phyloP scores from a whole-genome alignment of 805 yeast genomes.

The Suhomyces sp. region DNA sequence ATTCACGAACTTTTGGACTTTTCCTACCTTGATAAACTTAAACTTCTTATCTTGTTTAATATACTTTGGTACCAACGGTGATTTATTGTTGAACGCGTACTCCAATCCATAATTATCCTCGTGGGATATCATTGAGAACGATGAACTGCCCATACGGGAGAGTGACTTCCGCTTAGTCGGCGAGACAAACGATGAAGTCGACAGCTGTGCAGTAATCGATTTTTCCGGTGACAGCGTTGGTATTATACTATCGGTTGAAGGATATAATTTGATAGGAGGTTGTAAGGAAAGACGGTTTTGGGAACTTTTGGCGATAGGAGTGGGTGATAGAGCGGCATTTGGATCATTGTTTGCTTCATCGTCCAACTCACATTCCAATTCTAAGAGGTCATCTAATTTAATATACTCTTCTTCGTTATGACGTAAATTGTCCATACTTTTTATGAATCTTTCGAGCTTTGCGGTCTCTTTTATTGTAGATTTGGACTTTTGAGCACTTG shows the following conservation, averaged over 20 bases:
- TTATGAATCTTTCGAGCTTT: conserved; percentile 18
- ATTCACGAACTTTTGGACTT: conserved; percentile 45
- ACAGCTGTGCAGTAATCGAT: conserved; percentile 9
- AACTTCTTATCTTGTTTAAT: conserved; percentile 43
- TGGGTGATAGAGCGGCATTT: neutral
- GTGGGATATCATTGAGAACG: conserved; percentile 24
- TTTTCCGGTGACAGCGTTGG: conserved; percentile 6
- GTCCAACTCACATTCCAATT: conserved; percentile 10
- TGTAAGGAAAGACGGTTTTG: neutral
- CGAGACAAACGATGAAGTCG: conserved; percentile 15
- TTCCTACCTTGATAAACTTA: conserved; percentile 45
- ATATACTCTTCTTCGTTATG: conserved; percentile 25
- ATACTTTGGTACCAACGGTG: conserved; percentile 32
- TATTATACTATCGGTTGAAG: neutral
- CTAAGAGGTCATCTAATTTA: conserved; percentile 10
- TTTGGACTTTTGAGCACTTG: conserved; percentile 3
- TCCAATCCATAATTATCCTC: conserved; percentile 30
- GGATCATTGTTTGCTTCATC: neutral
- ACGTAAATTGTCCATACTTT: conserved; percentile 25
- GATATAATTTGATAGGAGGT: neutral
- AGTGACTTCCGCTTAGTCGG: conserved; percentile 15
- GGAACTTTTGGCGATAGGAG: neutral
- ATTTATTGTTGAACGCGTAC: conserved; percentile 29
- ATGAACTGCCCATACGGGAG: conserved; percentile 17
- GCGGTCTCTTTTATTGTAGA: conserved; percentile 4